Evolutionary conservation across 768 basidiomycete species (phyloP), one percentile per base, ranked within the genome.

Genomic region (Boletus sp.): DNA sequence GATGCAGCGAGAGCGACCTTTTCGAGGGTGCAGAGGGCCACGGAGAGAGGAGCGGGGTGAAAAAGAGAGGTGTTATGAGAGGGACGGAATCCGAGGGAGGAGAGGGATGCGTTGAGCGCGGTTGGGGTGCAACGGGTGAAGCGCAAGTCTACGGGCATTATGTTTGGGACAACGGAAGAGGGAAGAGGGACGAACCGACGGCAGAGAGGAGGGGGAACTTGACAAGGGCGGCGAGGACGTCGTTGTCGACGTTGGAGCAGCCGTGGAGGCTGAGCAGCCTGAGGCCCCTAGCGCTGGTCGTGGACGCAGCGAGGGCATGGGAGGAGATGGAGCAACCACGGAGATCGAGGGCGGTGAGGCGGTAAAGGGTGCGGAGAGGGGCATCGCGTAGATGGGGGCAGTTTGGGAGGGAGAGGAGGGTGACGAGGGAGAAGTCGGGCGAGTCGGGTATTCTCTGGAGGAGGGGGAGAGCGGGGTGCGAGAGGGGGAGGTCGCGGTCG

Each of bases 331-430:
- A 28, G 2, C 85, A 86, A 10, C 68, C 72, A 47, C 83, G 84
- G 20, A 81, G 79, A 67, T 92, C 89, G n/a, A 92, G 73, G 0
- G 85, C 90, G 41, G 72, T 64, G 18, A 92, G 75, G 7, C 76
- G 74, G 61, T 81, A 82, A 7, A 92, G 76, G 10, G 70, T 61
- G 30, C 77, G 79, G 30, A 91, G 74, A 9, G 72, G 66, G 40
- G 76, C 55, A 67, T 92, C 90, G 29, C 77, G 81, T 1, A 92
- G 74, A n/a, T 80, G 74, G 11, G 56, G 52, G 60, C 86, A 86
- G 6, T 76, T 69, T 4, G 82, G 77, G 9, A 92, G 73, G 47
- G 87, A 78, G 24, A 92, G 69, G 11, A 89, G 67, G 6, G 89
- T 87, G 52, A 91, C 58, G 33, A 92, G 76, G 3, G 87, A 76